phyloP scores from a whole-genome alignment of 2,329 filamentous ascomycete genomes.

The Colletotrichum sp. region DNA sequence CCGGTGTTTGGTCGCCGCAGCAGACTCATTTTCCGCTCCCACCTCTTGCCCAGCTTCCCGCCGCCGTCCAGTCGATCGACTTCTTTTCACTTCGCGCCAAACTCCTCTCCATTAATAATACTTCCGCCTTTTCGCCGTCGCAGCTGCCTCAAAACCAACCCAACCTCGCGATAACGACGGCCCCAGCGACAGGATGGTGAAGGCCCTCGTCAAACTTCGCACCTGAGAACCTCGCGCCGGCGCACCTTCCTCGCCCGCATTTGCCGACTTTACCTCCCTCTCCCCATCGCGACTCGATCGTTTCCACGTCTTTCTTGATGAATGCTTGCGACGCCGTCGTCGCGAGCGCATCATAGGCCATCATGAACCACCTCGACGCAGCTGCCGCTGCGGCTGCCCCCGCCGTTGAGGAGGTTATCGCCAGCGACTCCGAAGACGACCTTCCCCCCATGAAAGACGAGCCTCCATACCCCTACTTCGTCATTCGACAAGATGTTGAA shows the following conservation, averaged over 20 bases:
- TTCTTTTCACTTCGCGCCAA: not conserved
- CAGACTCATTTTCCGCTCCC: not conserved
- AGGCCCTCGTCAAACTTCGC: constrained; percentile 1
- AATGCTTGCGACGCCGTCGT: not conserved
- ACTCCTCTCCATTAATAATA: not conserved
- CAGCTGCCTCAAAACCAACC: not conserved
- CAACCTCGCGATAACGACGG: not conserved
- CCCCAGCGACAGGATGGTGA: constrained; percentile 17
- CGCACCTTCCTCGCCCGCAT: constrained; percentile 6
- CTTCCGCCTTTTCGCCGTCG: not conserved
- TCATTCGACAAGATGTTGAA: constrained; percentile 86
- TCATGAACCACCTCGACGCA: constrained; percentile 17
- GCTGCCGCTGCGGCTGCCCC: constrained; percentile 1
- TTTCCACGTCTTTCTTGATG: not conserved
- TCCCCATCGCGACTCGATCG: not conserved
- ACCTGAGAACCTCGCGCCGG: constrained; percentile 19
- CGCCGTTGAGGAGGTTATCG: constrained; percentile 12
- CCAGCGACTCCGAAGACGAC: constrained; percentile 30
- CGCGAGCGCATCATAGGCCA: constrained; percentile 10
- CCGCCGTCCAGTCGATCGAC: not conserved
- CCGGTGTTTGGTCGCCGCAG: constrained; percentile 8
- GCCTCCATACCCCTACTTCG: constrained; percentile 46
- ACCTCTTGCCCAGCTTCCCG: not conserved
- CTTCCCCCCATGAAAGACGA: constrained; percentile 37
- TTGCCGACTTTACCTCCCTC: not conserved